Base-by-base conservation (phyloP, 208 protist species). In the Trypanosomatidae sp. region DNA sequence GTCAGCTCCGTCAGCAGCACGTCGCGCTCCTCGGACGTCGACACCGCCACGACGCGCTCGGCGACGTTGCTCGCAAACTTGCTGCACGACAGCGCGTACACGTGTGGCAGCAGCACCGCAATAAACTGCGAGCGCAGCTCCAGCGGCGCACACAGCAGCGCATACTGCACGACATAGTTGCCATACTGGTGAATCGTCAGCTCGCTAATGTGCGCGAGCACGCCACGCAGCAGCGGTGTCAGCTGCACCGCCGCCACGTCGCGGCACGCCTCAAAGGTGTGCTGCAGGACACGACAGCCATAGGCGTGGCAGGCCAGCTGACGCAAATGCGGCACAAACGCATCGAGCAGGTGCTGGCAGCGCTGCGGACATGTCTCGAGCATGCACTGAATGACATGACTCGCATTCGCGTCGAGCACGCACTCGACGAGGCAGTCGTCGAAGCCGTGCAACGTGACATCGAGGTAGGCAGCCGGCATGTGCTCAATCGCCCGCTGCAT, bases 311-410 rank as follows among this genome's bases (percentile, higher is more conserved):
- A 87, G 10, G 97, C 93, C 7, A 99, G 69, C 21, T 85, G 44
- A 20, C 62, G 51, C 8, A 96, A 60, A 16, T 82, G 52, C 3
- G 91, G 85, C 11, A 88, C 27, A 60, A 98, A 97, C 11, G 80
- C 69, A 25, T 97, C 87, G 3, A 97, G 70, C 20, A 99, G 76
- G 46, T 97, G 98, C 66, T 97, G 79, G 3, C 62, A 51, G 20
- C 63, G 48, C 2, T 48, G 51, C 5, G 89, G 69, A 19, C 96
- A 72, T 15, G 79, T 67, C 71, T 99, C 96, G 46, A 99, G 97
- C 45, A 96, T 95, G 53, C 98, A 98, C 71, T 99, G 97, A 23
- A 99, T 90, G 3, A 99, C 97, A 68, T 99, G 97, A 69, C 99
- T 99, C 5, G 96, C 97, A 56, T 98, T 99, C 59, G 98, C 96